Evolutionary conservation across 257 asterid genomes (phyloP).

Genomic region (Handroanthus guayacan): DNA sequence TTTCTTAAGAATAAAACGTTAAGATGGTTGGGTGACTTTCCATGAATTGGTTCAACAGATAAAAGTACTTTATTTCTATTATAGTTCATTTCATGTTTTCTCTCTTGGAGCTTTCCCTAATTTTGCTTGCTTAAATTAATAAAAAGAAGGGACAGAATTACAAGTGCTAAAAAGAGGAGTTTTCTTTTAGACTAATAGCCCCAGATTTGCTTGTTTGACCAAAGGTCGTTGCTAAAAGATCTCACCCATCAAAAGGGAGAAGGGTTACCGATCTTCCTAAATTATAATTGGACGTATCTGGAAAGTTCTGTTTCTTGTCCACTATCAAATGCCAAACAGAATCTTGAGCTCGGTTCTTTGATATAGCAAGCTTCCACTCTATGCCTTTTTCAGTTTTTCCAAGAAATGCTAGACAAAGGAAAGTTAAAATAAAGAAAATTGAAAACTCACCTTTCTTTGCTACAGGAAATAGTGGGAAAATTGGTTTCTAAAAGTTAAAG

Average conservation of each 20-base stretch:
- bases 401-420: neutral
- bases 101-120: too few species aligned
- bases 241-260: neutral
- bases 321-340: neutral
- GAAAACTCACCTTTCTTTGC: neutral
- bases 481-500: neutral
- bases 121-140: too few species aligned
- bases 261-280: neutral
- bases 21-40: neutral
- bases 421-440: neutral
- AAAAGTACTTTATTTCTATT: too few species aligned
- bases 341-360: neutral
- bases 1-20: neutral
- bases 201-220: too few species aligned
- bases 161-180: too few species aligned
- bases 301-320: neutral
- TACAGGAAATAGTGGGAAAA: neutral
- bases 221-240: too few species aligned
- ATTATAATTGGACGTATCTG: slow-evolving; percentile 2
- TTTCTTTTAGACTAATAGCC: too few species aligned
- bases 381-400: neutral
- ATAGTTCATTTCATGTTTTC: too few species aligned
- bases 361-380: neutral
- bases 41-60: neutral
- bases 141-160: too few species aligned